A percentile compares a stretch with the other conserved stretches of the same genome.
Conservation (phyloP, 2,329 filamentous ascomycete species). For the Curvularia lunata region DNA sequence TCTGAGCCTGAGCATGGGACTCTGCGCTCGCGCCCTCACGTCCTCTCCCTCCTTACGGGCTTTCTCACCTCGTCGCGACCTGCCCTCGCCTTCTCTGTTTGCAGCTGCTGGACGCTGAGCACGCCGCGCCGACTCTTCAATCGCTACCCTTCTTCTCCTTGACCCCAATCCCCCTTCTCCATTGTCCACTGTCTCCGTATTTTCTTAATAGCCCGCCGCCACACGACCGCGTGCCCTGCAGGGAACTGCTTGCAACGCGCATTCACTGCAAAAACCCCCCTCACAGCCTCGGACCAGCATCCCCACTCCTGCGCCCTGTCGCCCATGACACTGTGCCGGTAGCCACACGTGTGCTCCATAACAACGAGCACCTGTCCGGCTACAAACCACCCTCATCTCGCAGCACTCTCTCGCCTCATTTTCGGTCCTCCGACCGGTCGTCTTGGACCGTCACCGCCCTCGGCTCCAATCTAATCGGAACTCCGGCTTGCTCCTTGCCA, state of each 20-base stretch:
- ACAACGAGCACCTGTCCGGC: constrained; percentile 12
- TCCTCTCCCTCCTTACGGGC: constrained; percentile 29
- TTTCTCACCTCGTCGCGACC: constrained; percentile 29
- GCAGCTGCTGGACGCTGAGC: constrained; percentile 31
- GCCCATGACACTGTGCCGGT: constrained; percentile 22
- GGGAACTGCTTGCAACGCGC: constrained; percentile 38
- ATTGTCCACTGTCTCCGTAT: constrained; percentile 5
- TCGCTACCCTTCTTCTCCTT: constrained; percentile 34
- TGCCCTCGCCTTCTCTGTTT: constrained; percentile 17
- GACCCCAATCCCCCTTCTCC: constrained; percentile 9
- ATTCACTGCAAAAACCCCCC: constrained; percentile 34
- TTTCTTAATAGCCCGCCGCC: constrained; percentile 22
- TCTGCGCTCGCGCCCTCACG: constrained; percentile 13
- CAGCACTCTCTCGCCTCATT: background rate
- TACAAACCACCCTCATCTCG: background rate
- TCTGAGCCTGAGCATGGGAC: constrained; percentile 17
- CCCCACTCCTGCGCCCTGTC: constrained; percentile 23
- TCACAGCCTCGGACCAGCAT: constrained; percentile 23
- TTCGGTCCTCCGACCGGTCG: background rate
- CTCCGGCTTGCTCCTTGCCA: background rate
- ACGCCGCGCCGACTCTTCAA: constrained; percentile 23
- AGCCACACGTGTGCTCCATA: constrained; percentile 15
- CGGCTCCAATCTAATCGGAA: background rate
- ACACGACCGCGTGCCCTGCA: constrained; percentile 21
- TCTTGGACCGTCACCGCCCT: background rate